A percentile compares a stretch with the other conserved stretches of the same genome.
phyloP scores from a whole-genome alignment of 495 filamentous ascomycete species.

The Pseudomonodictys pantanalensis region DNA sequence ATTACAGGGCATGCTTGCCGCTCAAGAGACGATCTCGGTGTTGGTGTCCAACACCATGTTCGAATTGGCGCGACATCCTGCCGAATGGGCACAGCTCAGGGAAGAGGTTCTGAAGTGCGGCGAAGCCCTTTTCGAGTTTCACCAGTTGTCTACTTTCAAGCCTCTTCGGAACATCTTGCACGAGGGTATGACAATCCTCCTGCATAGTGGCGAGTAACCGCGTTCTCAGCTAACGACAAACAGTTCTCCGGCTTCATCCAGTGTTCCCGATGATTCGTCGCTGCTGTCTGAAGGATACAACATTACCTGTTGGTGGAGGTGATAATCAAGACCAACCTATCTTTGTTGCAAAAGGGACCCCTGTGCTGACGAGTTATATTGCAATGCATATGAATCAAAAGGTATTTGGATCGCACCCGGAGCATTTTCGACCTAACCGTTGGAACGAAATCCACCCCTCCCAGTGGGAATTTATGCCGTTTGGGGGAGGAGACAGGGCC shows the following conservation, averaged over 20 bases:
- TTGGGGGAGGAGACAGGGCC: neutral
- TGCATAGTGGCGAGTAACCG: neutral
- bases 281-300: neutral
- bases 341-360: neutral
- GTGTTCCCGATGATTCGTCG: neutral
- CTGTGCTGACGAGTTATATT: neutral
- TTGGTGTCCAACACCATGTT: neutral
- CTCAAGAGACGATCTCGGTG: conserved; percentile 4
- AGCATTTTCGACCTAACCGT: neutral
- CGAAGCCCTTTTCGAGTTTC: neutral
- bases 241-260: neutral
- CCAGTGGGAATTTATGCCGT: neutral
- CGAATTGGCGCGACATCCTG: neutral
- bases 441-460: neutral
- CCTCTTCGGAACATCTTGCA: neutral
- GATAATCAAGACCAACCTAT: neutral
- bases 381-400: neutral
- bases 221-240: neutral
- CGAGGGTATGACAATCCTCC: neutral
- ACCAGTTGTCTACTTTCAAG: neutral
- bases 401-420: neutral
- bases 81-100: neutral
- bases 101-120: neutral
- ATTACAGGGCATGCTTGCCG: neutral
- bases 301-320: neutral